A percentile compares a stretch with the other conserved stretches of the same genome.
These are phyloP conservation scores for Starmerella cellae DNA, from an alignment of 805 yeast genomes.

Conservation along the genomic window DNA sequence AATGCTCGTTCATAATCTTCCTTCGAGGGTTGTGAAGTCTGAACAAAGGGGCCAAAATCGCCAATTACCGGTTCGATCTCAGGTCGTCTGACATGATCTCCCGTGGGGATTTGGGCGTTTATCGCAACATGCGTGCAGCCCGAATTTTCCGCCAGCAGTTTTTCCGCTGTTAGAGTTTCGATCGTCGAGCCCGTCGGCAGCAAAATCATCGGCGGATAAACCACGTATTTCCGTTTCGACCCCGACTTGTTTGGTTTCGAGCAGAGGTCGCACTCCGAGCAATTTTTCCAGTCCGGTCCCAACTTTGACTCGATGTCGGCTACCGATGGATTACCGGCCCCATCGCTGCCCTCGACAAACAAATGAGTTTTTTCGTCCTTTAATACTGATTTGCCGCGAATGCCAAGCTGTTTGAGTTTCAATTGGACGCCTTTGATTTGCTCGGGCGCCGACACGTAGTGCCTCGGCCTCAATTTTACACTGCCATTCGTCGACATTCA, in stretches of 20 bases:
- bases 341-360: slow-evolving; percentile 1
- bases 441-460: too few relatives aligned
- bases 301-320: background rate
- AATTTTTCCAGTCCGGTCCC: background rate
- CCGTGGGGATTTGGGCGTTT: slow-evolving; percentile 47
- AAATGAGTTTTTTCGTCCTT: slow-evolving; percentile 6
- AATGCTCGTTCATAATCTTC: slow-evolving; percentile 41
- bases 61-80: slow-evolving; percentile 50
- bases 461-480: too few relatives aligned
- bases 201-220: slow-evolving; percentile 56
- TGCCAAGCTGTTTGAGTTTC: background rate
- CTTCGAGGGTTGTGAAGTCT: slow-evolving; percentile 28
- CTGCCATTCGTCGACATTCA: too few relatives aligned
- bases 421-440: background rate
- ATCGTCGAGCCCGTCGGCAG: slow-evolving; percentile 37
- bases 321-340: too few relatives aligned
- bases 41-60: slow-evolving; percentile 38
- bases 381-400: background rate
- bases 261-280: slow-evolving; percentile 10
- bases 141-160: slow-evolving; percentile 20
- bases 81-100: slow-evolving; percentile 54
- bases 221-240: slow-evolving; percentile 30
- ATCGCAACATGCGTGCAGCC: slow-evolving; percentile 49
- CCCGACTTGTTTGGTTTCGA: background rate
- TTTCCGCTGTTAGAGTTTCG: background rate